These are phyloP conservation scores for Penicillium polonicum DNA, from an alignment of 2,329 filamentous ascomycete genomes.

Conservation along the genomic window DNA sequence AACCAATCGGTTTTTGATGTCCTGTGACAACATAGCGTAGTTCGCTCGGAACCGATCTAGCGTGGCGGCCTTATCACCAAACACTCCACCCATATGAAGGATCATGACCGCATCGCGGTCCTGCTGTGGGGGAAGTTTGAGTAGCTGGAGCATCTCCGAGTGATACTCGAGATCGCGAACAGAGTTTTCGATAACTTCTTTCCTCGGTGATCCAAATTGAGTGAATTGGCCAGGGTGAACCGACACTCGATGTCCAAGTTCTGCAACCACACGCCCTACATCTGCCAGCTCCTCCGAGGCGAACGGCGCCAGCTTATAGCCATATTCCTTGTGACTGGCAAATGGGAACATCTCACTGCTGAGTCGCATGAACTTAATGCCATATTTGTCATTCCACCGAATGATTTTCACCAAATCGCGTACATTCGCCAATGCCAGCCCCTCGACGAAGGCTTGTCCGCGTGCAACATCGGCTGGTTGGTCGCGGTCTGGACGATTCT, in stretches of 20 bases:
- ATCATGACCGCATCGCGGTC: constrained; percentile 92
- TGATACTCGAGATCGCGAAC: constrained; percentile 85
- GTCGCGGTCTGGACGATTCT: constrained; percentile 78
- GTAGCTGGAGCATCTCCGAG: constrained; percentile 74
- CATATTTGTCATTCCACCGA: constrained; percentile 86
- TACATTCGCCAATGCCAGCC: constrained; percentile 76
- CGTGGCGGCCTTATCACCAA: constrained; percentile 80
- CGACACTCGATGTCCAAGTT: constrained; percentile 79
- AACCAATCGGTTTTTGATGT: constrained; percentile 77
- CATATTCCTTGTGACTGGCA: constrained; percentile 81
- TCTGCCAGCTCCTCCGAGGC: constrained; percentile 74
- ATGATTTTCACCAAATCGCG: constrained; percentile 82
- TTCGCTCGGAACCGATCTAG: constrained; percentile 75
- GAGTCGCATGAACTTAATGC: constrained; percentile 87
- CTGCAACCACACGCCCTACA: constrained; percentile 71
- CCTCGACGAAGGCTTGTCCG: constrained; percentile 72
- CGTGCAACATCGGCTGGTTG: constrained; percentile 64
- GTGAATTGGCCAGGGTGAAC: constrained; percentile 93
- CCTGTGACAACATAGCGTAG: constrained; percentile 64
- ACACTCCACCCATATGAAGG: constrained; percentile 86
- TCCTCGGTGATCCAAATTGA: constrained; percentile 79
- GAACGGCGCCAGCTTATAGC: constrained; percentile 81
- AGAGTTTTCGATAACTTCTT: constrained; percentile 72
- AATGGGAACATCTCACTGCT: constrained; percentile 98
- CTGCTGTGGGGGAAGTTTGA: constrained; percentile 73